phyloP scores from a whole-genome alignment of 768 basidiomycete genomes.

The Harrya chromipes region DNA sequence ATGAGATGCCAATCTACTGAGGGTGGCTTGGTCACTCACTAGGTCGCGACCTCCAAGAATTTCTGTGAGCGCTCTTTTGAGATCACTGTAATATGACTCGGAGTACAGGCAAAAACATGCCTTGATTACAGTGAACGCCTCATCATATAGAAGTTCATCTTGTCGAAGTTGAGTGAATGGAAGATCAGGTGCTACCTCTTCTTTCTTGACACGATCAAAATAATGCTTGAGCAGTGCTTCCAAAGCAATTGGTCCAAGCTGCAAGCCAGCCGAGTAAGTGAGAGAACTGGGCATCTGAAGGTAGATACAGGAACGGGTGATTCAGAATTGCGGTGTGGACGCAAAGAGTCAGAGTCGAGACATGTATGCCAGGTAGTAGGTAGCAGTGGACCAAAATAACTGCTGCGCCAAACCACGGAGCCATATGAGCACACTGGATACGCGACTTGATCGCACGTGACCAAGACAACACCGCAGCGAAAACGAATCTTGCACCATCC shows the following conservation, averaged over 20 bases:
- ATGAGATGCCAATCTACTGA: not conserved
- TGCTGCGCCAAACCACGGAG: not conserved
- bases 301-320: not conserved
- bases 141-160: conserved; percentile 79
- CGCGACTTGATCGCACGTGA: too few relatives aligned
- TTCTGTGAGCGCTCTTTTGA: conserved; percentile 38
- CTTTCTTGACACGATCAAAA: conserved; percentile 58
- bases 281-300: conserved; percentile 48
- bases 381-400: not conserved
- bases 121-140: conserved; percentile 75
- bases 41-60: conserved; percentile 71
- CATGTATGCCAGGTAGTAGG: too few relatives aligned
- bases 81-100: not conserved
- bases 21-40: conserved; percentile 41
- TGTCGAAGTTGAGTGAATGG: conserved; percentile 51
- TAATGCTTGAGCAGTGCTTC: conserved; percentile 87
- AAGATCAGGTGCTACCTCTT: conserved; percentile 35
- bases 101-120: conserved; percentile 33
- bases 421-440: too few relatives aligned
- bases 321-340: not conserved
- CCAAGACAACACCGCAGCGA: too few relatives aligned
- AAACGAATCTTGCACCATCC: too few relatives aligned
- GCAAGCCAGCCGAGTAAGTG: conserved; percentile 58
- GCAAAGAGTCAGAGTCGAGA: not conserved
- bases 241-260: conserved; percentile 67